Evolutionary conservation across 139 green algal genomes (phyloP).

Genomic region (Chlorella sorokiniana): DNA sequence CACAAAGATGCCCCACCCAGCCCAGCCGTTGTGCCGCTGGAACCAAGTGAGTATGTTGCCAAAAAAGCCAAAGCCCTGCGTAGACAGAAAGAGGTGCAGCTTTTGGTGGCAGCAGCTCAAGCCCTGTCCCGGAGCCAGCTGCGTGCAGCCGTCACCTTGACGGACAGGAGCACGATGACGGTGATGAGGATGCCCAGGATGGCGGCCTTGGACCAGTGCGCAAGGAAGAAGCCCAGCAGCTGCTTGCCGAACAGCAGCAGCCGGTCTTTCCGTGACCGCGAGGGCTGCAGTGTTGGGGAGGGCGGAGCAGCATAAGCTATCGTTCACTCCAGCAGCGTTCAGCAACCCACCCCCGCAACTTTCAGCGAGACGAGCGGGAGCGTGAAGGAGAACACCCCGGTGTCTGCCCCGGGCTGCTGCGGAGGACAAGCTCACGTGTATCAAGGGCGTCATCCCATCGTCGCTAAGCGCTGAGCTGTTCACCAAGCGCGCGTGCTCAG

Average conservation of each 20-base stretch:
- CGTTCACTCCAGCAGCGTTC: too few species aligned
- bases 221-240: slow-evolving; percentile 16
- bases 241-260: neutral
- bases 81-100: neutral
- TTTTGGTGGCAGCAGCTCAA: neutral
- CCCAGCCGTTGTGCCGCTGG: slow-evolving; percentile 61
- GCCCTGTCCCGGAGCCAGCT: neutral
- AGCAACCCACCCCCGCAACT: neutral
- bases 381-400: neutral
- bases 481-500: neutral
- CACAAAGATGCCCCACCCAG: slow-evolving; percentile 58
- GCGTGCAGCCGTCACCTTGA: slow-evolving; percentile 41
- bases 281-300: neutral
- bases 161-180: slow-evolving; percentile 56
- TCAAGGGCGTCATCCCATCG: slow-evolving; percentile 32
- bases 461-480: slow-evolving; percentile 30
- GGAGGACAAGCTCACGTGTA: slow-evolving; percentile 8
- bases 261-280: neutral
- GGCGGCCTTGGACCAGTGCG: slow-evolving; percentile 50
- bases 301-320: neutral
- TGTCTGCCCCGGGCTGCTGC: neutral
- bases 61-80: slow-evolving; percentile 61
- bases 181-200: slow-evolving; percentile 46
- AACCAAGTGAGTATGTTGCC: slow-evolving; percentile 54
- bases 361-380: neutral